Conservation (phyloP, 176 grass and related monocot species). For the Zea mays region DNA sequence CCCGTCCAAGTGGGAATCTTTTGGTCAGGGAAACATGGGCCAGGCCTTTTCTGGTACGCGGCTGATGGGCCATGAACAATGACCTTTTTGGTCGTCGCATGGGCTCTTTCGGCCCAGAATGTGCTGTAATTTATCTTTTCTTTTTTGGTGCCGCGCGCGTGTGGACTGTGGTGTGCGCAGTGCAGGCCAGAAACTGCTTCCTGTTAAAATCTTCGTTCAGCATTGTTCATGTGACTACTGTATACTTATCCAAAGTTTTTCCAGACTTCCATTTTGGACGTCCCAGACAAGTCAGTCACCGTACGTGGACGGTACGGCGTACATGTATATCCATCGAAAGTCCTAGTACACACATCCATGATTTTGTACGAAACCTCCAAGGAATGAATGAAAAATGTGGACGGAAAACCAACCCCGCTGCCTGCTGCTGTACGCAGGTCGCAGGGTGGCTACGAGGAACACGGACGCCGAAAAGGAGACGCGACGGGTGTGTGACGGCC, state of each 20-base stretch:
- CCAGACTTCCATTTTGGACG: background rate
- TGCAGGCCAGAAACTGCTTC: too few species aligned
- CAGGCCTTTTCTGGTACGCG: background rate
- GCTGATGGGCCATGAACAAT: too few species aligned
- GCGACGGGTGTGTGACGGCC: background rate
- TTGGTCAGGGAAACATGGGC: background rate
- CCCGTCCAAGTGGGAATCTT: background rate
- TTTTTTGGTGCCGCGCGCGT: too few species aligned
- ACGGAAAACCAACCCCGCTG: background rate
- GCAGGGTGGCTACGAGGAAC: slow-evolving; percentile 22
- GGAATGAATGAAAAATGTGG: background rate
- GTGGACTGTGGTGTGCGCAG: too few species aligned
- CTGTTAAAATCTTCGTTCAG: too few species aligned
- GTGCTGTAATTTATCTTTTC: too few species aligned
- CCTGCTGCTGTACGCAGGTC: background rate
- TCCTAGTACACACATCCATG: background rate
- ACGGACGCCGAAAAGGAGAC: background rate
- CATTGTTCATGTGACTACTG: too few species aligned
- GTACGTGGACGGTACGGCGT: background rate
- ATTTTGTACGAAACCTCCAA: slow-evolving; percentile 1
- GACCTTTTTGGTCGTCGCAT: too few species aligned
- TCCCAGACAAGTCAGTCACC: background rate
- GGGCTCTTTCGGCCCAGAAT: too few species aligned
- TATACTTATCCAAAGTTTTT: background rate
- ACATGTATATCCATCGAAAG: background rate